A percentile compares a stretch with the other conserved stretches of the same genome.
Evolutionary conservation across 352 stramenopile genomes (phyloP).

Genomic region (Globisporangium camurandrum): DNA sequence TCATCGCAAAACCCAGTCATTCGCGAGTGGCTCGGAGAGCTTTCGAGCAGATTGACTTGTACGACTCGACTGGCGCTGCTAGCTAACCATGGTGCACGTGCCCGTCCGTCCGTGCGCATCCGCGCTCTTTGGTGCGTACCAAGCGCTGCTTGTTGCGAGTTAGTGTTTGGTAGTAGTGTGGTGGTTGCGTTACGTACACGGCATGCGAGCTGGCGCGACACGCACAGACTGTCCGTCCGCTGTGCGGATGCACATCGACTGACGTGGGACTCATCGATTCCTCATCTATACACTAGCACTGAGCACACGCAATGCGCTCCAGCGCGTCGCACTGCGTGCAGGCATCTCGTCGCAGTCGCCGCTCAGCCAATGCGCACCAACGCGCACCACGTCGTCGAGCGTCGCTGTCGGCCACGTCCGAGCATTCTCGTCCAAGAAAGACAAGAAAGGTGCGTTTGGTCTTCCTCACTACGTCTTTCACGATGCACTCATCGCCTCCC

Average conservation of each 20-base stretch:
- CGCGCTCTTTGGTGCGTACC: conserved; percentile 7
- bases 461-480: background rate
- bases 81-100: conserved; percentile 51
- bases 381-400: conserved; percentile 2
- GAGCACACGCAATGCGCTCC: conserved; percentile 14
- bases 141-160: background rate
- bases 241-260: too few relatives aligned
- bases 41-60: too few relatives aligned
- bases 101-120: conserved; percentile 55
- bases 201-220: too few relatives aligned
- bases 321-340: conserved; percentile 15
- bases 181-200: too few relatives aligned
- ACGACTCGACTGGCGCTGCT: background rate
- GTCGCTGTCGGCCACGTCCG: conserved; percentile 11
- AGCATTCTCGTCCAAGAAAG: conserved; percentile 42
- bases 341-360: conserved; percentile 14
- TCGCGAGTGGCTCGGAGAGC: too few relatives aligned
- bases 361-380: conserved; percentile 2
- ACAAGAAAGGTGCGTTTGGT: conserved; percentile 34
- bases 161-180: background rate
- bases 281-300: conserved; percentile 11
- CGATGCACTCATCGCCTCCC: background rate
- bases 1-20: too few relatives aligned
- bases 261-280: too few relatives aligned
- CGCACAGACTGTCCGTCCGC: too few relatives aligned